Conservation (phyloP, 805 yeast genomes). For the Martiniozyma abietophila region DNA sequence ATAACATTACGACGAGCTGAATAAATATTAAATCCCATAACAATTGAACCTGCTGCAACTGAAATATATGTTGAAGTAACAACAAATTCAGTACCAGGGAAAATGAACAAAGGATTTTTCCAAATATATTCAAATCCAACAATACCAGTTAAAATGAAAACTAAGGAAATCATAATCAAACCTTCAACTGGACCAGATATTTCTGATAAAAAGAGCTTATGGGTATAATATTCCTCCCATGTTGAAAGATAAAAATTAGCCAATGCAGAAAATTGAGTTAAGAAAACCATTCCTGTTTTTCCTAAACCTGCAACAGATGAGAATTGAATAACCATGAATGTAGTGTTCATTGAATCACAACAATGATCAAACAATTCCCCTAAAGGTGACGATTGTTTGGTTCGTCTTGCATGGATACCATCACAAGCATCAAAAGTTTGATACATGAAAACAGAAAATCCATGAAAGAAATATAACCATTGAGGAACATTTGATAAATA, state of each 20-base stretch:
- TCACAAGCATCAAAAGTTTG: slow-evolving; percentile 97
- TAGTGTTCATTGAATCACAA: slow-evolving; percentile 55
- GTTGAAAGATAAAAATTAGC: slow-evolving; percentile 83
- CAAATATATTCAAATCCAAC: slow-evolving; percentile 58
- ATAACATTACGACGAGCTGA: slow-evolving; percentile 59
- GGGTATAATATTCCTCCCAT: slow-evolving; percentile 95
- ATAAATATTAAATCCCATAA: slow-evolving; percentile 52
- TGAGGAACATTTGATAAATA: slow-evolving; percentile 52
- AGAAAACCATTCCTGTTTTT: slow-evolving; percentile 46
- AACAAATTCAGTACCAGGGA: neutral
- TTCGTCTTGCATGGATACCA: slow-evolving; percentile 90
- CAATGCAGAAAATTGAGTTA: slow-evolving; percentile 65
- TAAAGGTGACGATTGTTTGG: slow-evolving; percentile 90
- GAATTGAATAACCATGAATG: slow-evolving; percentile 66
- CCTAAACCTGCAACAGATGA: slow-evolving; percentile 75
- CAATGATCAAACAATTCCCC: slow-evolving; percentile 96
- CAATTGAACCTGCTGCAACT: slow-evolving; percentile 42
- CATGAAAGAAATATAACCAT: slow-evolving; percentile 73
- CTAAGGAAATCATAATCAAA: slow-evolving; percentile 48
- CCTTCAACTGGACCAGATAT: slow-evolving; percentile 97
- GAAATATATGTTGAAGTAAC: slow-evolving; percentile 33
- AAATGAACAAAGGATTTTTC: slow-evolving; percentile 31
- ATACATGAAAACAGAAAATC: slow-evolving; percentile 75
- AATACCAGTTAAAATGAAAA: slow-evolving; percentile 55
- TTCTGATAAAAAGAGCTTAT: slow-evolving; percentile 62